Evolutionary conservation across 2,329 filamentous ascomycete species (phyloP).

Genomic region (Diaporthe australafricana): DNA sequence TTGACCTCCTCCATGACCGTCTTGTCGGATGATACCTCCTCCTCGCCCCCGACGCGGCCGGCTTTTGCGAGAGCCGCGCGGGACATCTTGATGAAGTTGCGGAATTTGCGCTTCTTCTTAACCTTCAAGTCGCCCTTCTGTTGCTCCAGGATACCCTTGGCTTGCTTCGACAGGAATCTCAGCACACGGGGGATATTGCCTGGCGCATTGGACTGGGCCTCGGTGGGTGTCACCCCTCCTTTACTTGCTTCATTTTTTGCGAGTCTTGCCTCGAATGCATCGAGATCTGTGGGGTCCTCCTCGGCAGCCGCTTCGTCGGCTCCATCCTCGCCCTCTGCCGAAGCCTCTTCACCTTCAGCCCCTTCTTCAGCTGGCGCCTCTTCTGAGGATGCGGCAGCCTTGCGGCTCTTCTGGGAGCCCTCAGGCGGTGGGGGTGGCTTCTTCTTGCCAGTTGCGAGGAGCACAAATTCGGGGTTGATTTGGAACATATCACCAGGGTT

Average conservation of each 20-base stretch:
- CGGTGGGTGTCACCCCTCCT: constrained; percentile 36
- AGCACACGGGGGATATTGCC: constrained; percentile 47
- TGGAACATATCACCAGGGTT: constrained; percentile 99
- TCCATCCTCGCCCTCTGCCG: constrained; percentile 30
- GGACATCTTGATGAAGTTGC: constrained; percentile 76
- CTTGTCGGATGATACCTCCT: constrained; percentile 50
- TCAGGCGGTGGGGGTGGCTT: constrained; percentile 58
- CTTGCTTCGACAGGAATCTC: constrained; percentile 63
- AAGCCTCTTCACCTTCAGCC: constrained; percentile 44
- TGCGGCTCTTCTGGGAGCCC: constrained; percentile 40
- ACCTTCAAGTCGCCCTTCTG: constrained; percentile 63
- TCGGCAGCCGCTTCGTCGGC: constrained; percentile 14
- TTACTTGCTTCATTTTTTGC: constrained; percentile 39
- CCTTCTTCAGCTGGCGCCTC: constrained; percentile 29
- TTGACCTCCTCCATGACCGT: constrained; percentile 65
- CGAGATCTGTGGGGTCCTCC: constrained; percentile 16
- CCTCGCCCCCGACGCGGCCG: constrained; percentile 46
- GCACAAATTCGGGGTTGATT: constrained; percentile 87
- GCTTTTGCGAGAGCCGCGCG: constrained; percentile 71
- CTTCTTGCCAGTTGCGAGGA: constrained; percentile 84
- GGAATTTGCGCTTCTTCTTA: constrained; percentile 80
- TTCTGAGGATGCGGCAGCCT: constrained; percentile 43
- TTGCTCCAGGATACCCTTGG: constrained; percentile 43
- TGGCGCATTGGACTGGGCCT: constrained; percentile 38
- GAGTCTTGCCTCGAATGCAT: constrained; percentile 37